These are phyloP conservation scores for Tagetes erecta DNA, from an alignment of 129 eudicot species.

Conservation along the genomic window DNA sequence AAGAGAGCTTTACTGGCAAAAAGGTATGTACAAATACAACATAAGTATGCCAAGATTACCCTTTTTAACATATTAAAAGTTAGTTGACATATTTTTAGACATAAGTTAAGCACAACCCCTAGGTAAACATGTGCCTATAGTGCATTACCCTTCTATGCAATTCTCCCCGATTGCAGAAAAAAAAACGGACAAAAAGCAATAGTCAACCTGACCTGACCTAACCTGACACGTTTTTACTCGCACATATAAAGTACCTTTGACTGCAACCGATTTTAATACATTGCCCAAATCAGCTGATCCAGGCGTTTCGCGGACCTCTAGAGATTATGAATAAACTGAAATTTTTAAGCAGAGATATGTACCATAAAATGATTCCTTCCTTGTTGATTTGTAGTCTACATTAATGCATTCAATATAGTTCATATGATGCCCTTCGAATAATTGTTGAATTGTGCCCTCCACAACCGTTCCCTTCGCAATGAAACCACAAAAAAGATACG, in stretches of 20 bases:
- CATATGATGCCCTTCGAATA: constrained; percentile 98
- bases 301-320: not conserved
- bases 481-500: constrained; percentile 5
- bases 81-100: too few relatives aligned
- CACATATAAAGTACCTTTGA: constrained; percentile 1
- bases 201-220: not conserved
- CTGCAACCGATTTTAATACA: not conserved
- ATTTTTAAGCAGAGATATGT: constrained; percentile 16
- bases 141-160: constrained; percentile 5
- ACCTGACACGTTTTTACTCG: not conserved
- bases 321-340: not conserved
- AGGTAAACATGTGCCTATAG: not conserved
- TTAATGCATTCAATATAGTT: constrained; percentile 91
- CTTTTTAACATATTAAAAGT: not conserved
- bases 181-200: not conserved
- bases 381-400: constrained; percentile 88
- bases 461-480: constrained; percentile 86
- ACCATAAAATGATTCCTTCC: constrained; percentile 97
- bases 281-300: not conserved
- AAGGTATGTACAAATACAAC: not conserved
- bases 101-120: not conserved
- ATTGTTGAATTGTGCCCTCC: constrained; percentile 92
- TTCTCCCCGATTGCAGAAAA: not conserved
- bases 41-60: not conserved
- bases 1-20: not conserved